phyloP scores from a whole-genome alignment of 2,329 filamentous ascomycete species.

The Tolypocladium cylindrosporum region DNA sequence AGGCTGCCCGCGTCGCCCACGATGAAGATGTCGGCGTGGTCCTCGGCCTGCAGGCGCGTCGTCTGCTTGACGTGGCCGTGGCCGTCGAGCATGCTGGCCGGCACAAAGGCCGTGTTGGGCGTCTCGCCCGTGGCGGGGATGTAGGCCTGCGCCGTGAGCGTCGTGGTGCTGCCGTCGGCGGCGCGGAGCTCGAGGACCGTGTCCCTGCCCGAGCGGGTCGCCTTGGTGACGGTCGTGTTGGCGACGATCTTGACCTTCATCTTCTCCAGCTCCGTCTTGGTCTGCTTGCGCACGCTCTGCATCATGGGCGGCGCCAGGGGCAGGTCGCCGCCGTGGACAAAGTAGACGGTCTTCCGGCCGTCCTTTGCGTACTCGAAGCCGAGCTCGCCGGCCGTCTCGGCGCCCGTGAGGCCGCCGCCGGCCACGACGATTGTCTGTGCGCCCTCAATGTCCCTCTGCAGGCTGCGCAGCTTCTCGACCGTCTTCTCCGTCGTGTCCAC shows the following conservation, averaged over 20 bases:
- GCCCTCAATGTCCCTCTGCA: conserved; percentile 25
- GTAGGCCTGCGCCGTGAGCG: conserved; percentile 32
- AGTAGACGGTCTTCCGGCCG: conserved; percentile 35
- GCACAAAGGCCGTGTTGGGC: conserved; percentile 35
- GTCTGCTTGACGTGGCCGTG: conserved; percentile 26
- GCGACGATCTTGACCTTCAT: conserved; percentile 32
- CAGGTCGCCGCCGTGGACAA: conserved; percentile 27
- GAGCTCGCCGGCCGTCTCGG: conserved; percentile 42
- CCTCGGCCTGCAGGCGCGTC: conserved; percentile 22
- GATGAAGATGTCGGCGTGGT: conserved; percentile 31
- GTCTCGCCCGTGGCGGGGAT: conserved; percentile 35
- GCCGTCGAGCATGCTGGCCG: conserved; percentile 23
- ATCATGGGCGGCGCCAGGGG: conserved; percentile 24
- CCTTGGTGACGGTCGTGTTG: conserved; percentile 25
- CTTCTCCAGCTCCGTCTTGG: conserved; percentile 28
- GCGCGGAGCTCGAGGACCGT: conserved; percentile 23
- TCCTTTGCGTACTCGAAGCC: conserved; percentile 33
- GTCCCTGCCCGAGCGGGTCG: conserved; percentile 13
- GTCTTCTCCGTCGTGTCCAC: conserved; percentile 31
- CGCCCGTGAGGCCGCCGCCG: conserved; percentile 40
- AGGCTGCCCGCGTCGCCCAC: conserved; percentile 33
- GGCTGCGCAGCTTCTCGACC: conserved; percentile 23
- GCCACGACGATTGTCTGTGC: conserved; percentile 40
- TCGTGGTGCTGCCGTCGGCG: conserved; percentile 22
- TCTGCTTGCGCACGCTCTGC: conserved; percentile 27